Evolutionary conservation across 2,329 filamentous ascomycete genomes (phyloP), one percentile per base, ranked within the genome.

Genomic region (Ilyonectria mors-panacis): DNA sequence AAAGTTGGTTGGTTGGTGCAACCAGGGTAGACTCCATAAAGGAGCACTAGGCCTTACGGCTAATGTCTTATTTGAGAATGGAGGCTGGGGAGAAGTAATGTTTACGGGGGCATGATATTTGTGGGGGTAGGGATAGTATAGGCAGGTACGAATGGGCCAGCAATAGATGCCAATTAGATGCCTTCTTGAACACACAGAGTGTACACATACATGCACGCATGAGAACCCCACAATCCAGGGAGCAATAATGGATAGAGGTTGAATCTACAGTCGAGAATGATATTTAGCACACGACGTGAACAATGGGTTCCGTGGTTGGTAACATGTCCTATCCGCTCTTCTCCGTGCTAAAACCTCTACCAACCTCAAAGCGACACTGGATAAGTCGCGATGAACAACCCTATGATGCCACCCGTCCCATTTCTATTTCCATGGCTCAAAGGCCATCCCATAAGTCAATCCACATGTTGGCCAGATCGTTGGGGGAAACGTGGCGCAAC

Each of bases 341-440:
- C 54, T 54, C 37, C 42, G 47, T 23, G 33, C 47, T 47, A 42
- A 12, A 26, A n/a, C 51, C 57, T 39, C 23, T 58, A 23, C 45
- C 39, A 59, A 55, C 66, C 47, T 28, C 23, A 50, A 51, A 58
- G 45, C 57, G 45, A 54, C 42, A 57, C 28, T 47, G 54, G 21
- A 60, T 57, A 44, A 58, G 45, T 60, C 58, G 45, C 47, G 62
- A 6, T 62, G 57, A 71, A 73, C 68, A 58, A 66, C 60, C 47
- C 33, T 26, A 39, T 54, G 39, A 42, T n/a, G n/a, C 15, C 50
- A 10, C 28, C 28, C 50, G 21, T 53, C 30, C n/a, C n/a, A 33
- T 35, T 9, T 53, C 50, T 35, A 53, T 21, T 53, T 10, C 65
- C 33, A 42, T 61, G 33, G 53, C 42, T 47, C 44, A 57, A 33